Base-by-base conservation (phyloP, 768 basidiomycete genomes). In the Kwoniella shandongensis region DNA sequence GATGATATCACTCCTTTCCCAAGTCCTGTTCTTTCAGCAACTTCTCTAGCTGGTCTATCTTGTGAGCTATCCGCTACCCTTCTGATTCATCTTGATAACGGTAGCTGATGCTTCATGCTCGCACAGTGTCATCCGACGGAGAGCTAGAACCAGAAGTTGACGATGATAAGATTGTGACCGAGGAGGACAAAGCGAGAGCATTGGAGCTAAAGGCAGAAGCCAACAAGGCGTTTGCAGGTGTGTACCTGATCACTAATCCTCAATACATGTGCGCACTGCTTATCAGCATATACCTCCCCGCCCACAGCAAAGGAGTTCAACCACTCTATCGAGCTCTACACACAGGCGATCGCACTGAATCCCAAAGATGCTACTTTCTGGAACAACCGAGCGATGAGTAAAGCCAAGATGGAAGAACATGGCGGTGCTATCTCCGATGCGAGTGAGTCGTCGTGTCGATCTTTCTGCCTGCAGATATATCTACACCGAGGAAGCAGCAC, bases 351-450 rank as follows among this genome's bases (percentile, higher is more conserved):
- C 64, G 85, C 87, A 63, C 83, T 86, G 72, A 92, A 99, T 73
- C 92, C 91, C 0, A 80, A 81, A 53, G 94, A 97, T 67, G 79
- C 91, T 50, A 92, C 91, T 13, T 77, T 94, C 50, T 98, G 89
- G 88, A 92, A 88, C 73, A 98, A 98, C 78, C 83, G 94, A 35
- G 91, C 96, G 1, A 89, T 91, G 77, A 83, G 89, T 13, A 84
- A 94, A 48, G 90, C 93, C 77, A 96, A 89, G 79, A 78, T 98
- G 53, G 81, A 99, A 76, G 86, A 99, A 78, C 87, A 88, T 68
- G 96, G 96, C 2, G 91, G 92, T 71, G 96, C 92, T 15, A 82
- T 94, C 25, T 79, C 80, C 26, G 94, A 97, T 79, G 85, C 91
- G 39, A 84, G 91, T 92, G 69, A 74, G 87, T 83, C n/a, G n/a